Evolutionary conservation across 2,329 filamentous ascomycete species (phyloP).

Genomic region (Apiospora marii): DNA sequence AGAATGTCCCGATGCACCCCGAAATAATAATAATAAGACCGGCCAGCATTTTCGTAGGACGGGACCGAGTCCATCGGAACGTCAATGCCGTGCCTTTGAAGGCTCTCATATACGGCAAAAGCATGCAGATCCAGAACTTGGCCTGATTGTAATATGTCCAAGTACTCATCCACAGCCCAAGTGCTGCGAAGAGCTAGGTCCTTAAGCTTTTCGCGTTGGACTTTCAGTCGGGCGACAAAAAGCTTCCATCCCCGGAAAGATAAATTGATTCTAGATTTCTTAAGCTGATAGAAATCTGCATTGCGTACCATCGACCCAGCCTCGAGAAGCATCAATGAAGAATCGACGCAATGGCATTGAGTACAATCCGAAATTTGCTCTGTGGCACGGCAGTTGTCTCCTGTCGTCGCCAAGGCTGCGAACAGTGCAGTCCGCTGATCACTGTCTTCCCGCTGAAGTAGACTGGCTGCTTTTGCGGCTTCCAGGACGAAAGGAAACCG

Average conservation of each 20-base stretch:
- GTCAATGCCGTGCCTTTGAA: not conserved
- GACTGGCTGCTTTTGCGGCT: not conserved
- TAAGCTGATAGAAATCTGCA: not conserved
- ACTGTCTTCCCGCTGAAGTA: not conserved
- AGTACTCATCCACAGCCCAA: not conserved
- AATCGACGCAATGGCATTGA: not conserved
- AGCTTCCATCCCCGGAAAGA: not conserved
- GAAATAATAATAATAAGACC: rapidly evolving
- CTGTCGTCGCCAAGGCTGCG: not conserved
- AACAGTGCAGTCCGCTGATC: not conserved
- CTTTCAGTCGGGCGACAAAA: not conserved
- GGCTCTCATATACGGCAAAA: not conserved
- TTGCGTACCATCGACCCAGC: not conserved
- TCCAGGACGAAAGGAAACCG: not conserved
- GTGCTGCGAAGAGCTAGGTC: not conserved
- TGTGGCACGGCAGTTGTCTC: not conserved
- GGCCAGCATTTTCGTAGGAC: not conserved
- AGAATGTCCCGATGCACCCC: too few relatives aligned
- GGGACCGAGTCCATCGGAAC: not conserved
- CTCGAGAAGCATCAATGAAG: not conserved
- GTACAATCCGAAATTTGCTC: not conserved
- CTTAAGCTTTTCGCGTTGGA: not conserved
- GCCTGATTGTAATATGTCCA: not conserved
- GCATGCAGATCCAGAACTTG: not conserved
- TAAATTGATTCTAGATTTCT: rapidly evolving